Base-by-base conservation (phyloP, 495 filamentous ascomycete species). In the Thozetella sp. region DNA sequence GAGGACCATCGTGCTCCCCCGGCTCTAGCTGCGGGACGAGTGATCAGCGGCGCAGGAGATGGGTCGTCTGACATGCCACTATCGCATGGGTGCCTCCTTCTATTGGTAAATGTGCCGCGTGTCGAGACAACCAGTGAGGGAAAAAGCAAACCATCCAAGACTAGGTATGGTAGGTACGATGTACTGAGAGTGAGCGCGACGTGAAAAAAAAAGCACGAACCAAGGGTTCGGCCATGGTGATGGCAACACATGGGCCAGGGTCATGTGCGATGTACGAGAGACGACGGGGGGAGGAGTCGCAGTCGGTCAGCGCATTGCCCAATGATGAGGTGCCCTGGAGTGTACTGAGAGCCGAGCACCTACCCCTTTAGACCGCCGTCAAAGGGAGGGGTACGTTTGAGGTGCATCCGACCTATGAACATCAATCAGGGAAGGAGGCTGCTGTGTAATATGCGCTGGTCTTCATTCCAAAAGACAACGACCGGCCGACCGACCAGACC, bases 241-340 rank as follows among this genome's bases (percentile, higher is more conserved):
- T 48, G 12, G 43, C 43, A 48, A 48, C 43, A 48, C 43, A 48
- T 48, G 43, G n/a, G n/a, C n/a, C n/a, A n/a, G n/a, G n/a, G 43
- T 20, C 43, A 48, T 48, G 43, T 48, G 43, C 20, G n/a, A n/a
- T 13, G n/a, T 4, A 20, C 4, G 6, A 48, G n/a, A 48, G 11
- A 48, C 43, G 43, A n/a, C 43, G 12, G 20, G 43, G n/a, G 43
- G 43, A n/a, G n/a, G n/a, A n/a, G n/a, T n/a, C 43, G 43, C 43
- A 20, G 43, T 48, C n/a, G 9, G 43, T 11, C n/a, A 19, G 10
- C 10, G 12, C 11, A 48, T 10, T 3, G 17, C 30, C 43, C 43
- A 20, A 48, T 48, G n/a, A 20, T 48, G 4, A 48, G 3, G 43
- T 48, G 11, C 10, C 4, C 6, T 3, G 20, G 6, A 48, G 43